These are phyloP conservation scores for Kwoniella sp. DNA, from an alignment of 768 basidiomycete species.

Conservation along the genomic window DNA sequence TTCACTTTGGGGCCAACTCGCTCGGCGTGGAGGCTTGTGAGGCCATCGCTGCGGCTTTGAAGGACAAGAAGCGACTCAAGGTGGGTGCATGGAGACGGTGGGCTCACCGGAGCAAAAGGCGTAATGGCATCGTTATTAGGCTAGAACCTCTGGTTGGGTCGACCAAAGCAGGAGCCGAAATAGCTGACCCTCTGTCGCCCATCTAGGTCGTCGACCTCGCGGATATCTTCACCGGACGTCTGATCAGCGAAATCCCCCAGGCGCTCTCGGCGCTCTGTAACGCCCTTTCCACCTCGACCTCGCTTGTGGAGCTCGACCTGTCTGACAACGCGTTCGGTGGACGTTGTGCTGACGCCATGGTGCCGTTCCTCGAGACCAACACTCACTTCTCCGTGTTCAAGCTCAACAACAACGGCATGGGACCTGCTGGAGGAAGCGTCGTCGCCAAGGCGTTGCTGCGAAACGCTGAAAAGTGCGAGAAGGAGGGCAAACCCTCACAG, in stretches of 20 bases:
- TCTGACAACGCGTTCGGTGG: conserved; percentile 97
- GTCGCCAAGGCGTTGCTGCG: conserved; percentile 77
- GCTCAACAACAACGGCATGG: conserved; percentile 95
- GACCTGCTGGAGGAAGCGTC: conserved; percentile 77
- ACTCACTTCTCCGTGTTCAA: conserved; percentile 75
- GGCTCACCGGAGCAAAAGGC: background rate
- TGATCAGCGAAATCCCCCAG: conserved; percentile 88
- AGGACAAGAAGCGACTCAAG: conserved; percentile 64
- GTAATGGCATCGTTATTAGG: background rate
- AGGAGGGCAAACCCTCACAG: conserved; percentile 64
- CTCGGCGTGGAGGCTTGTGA: conserved; percentile 84
- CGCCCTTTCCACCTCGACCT: conserved; percentile 71
- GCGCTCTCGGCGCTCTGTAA: conserved; percentile 85
- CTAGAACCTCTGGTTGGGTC: too few species aligned
- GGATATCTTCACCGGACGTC: conserved; percentile 95
- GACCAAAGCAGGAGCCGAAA: too few species aligned
- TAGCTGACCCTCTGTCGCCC: background rate
- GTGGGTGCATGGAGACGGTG: conserved; percentile 58
- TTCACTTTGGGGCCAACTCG: conserved; percentile 90
- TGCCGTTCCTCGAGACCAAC: conserved; percentile 79
- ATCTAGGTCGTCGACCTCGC: conserved; percentile 85
- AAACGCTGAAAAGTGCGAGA: conserved; percentile 66
- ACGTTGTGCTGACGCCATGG: conserved; percentile 88
- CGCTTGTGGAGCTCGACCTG: conserved; percentile 81
- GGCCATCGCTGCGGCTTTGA: conserved; percentile 74